Evolutionary conservation across 352 stramenopile genomes (phyloP), one percentile per base, ranked within the genome.

Genomic region (Pythium sp.): DNA sequence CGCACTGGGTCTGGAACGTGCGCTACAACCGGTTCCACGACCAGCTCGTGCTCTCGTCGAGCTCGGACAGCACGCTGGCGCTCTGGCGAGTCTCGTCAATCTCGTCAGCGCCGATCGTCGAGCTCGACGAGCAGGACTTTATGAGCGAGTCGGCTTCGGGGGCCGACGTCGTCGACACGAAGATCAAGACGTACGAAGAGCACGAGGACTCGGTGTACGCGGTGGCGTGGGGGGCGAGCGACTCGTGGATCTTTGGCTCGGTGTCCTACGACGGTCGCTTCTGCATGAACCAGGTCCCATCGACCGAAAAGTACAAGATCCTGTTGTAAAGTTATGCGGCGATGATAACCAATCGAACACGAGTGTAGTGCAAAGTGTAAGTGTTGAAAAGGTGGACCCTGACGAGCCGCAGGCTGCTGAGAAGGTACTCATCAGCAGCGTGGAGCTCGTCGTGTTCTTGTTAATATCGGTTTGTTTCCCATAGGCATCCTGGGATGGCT

Each of bases 301-400:
- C 94, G 18, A 98, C 98, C 7, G 98, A 99, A 78, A 99, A 99
- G 76, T 99, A 99, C 81, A 99, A 99, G 72, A 99, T 99, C 77
- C 80, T 99, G 65, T 73, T 99, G 28, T 99, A 62, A 28, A 63
- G 4, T 3, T 15, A 18, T 58, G 26, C 5, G 30, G 30, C 5
- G 30, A 32, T 32, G 30, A 32, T 32, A 32, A 32, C 2, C 30
- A 32, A 32, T 32, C 3, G 30, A 32, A 46, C 12, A 43, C 11
- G 18, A 20, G 38, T 46, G 38, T 7, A 12, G 38, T 14, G 34
- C 14, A 28, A 32, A 8, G 41, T 46, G 12, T 6, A 5, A 6
- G 15, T 22, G 43, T 49, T 5, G 26, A 59, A 59, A 34, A 26
- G 24, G 24, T 56, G 12, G 22, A 26, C 28, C 18, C 28, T n/a